Conservation (phyloP, 345 rosid genomes). For the Gossypium ekmanianum region DNA sequence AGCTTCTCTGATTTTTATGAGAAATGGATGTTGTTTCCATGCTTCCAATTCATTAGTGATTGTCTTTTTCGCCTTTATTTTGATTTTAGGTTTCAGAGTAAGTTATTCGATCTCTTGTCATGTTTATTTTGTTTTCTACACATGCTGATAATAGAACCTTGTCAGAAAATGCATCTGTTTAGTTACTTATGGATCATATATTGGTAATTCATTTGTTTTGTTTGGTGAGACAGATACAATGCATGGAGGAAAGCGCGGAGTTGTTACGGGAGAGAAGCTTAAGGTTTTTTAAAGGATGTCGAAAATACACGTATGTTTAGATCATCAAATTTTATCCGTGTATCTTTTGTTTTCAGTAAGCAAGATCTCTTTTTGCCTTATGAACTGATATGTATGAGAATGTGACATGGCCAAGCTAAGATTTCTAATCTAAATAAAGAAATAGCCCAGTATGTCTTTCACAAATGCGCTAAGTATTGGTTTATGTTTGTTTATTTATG, state of each 20-base stretch:
- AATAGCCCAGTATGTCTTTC: background rate
- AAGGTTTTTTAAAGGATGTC: slow-evolving; percentile 90
- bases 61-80: background rate
- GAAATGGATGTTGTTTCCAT: background rate
- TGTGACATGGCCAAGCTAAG: background rate
- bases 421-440: background rate
- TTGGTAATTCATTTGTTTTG: slow-evolving; percentile 9
- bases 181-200: background rate
- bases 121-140: background rate
- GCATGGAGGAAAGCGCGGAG: slow-evolving; percentile 89
- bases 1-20: background rate
- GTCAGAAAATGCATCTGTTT: background rate
- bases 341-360: background rate
- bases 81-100: slow-evolving; percentile 3
- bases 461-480: background rate
- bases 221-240: slow-evolving; percentile 67
- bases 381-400: background rate
- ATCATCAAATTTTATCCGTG: background rate
- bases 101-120: background rate
- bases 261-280: slow-evolving; percentile 81
- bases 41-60: background rate
- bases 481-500: background rate
- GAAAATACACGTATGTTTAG: slow-evolving; percentile 84
- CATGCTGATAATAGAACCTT: background rate
- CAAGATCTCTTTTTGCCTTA: background rate